Conservation (phyloP, 1,284 basidiomycete species). For the Flammula alnicola region DNA sequence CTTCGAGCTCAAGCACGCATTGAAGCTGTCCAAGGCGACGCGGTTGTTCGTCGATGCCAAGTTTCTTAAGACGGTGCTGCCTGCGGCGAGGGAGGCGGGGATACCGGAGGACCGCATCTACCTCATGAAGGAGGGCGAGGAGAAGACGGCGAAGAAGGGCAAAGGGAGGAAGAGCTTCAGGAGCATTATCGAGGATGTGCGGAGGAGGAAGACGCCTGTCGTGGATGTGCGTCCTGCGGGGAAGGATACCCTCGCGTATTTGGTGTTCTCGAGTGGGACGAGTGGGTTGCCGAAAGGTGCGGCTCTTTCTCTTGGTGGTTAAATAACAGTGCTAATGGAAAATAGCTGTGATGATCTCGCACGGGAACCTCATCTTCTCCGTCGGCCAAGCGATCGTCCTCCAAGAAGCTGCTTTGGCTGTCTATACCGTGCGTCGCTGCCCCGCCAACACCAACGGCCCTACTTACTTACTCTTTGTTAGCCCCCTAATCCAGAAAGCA, state of each 20-base stretch:
- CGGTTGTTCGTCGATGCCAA: slow-evolving; percentile 64
- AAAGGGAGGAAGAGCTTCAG: slow-evolving; percentile 43
- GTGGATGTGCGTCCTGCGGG: slow-evolving; percentile 50
- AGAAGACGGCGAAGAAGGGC: slow-evolving; percentile 1
- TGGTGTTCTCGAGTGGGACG: slow-evolving; percentile 80
- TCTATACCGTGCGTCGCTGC: slow-evolving; percentile 38
- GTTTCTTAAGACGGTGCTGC: slow-evolving; percentile 52
- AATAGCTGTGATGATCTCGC: slow-evolving; percentile 76
- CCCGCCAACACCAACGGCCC: too few species aligned
- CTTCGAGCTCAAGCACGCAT: slow-evolving; percentile 65
- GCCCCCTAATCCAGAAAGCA: slow-evolving; percentile 43
- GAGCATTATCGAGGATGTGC: slow-evolving; percentile 48
- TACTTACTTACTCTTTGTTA: background rate
- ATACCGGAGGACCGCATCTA: slow-evolving; percentile 57
- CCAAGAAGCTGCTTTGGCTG: slow-evolving; percentile 29
- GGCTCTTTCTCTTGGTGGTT: slow-evolving; percentile 6
- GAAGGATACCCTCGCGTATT: slow-evolving; percentile 67
- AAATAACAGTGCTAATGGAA: slow-evolving; percentile 1
- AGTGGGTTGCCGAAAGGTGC: slow-evolving; percentile 77
- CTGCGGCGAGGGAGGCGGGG: slow-evolving; percentile 55
- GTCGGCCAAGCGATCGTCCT: slow-evolving; percentile 47
- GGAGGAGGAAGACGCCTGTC: slow-evolving; percentile 41
- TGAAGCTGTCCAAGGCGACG: slow-evolving; percentile 58
- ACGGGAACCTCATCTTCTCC: slow-evolving; percentile 64
- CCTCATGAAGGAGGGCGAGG: slow-evolving; percentile 49